Base-by-base conservation (phyloP, 2,329 filamentous ascomycete genomes). In the Penicillium palitans region DNA sequence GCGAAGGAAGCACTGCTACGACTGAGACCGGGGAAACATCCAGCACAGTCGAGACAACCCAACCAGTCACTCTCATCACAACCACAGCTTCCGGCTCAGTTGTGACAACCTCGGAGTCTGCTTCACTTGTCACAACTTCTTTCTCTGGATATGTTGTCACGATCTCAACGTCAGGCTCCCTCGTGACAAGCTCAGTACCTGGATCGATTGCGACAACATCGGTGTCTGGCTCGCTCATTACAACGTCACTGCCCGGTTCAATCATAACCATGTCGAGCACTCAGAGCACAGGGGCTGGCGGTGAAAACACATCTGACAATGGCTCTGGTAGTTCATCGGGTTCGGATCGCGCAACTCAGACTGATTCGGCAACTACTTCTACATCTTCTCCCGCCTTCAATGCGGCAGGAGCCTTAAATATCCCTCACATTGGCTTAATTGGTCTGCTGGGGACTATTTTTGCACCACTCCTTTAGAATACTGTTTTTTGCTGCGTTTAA, bases 371-470 rank as follows among this genome's bases (percentile, higher is more conserved):
- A 13, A 35, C n/a, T 7, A 4, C 40, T 24, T 54, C 58, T 13
- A 17, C 47, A 6, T 47, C 44, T 33, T 40, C 45, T 24, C 21
- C 50, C 0, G 13, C 40, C 15, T 46, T 29, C 47, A 61, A 52
- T 31, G 47, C 17, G 25, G 54, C 54, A 33, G 4, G 33, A 9
- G 39, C 33, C 8, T 47, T n/a, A 19, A 19, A 33, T 4, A 35
- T 39, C 17, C 25, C 58, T 25, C 47, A 10, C 13, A 33, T 51
- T 2, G 58, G 58, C 19, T 29, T 55, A 4, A 39, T 62, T 13
- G 31, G 58, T 41, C 27, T 58, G 1, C 24, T 61, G 6, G 46
- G 59, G 45, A 51, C 39, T 47, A 13, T 46, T n/a, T 21, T 54
- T 7, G 45, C 37, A 8, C 24, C 57, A 24, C 29, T 61, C 19